Evolutionary conservation across 1,139 yeast genomes (phyloP).

Genomic region (Schwanniomyces etchellsii): DNA sequence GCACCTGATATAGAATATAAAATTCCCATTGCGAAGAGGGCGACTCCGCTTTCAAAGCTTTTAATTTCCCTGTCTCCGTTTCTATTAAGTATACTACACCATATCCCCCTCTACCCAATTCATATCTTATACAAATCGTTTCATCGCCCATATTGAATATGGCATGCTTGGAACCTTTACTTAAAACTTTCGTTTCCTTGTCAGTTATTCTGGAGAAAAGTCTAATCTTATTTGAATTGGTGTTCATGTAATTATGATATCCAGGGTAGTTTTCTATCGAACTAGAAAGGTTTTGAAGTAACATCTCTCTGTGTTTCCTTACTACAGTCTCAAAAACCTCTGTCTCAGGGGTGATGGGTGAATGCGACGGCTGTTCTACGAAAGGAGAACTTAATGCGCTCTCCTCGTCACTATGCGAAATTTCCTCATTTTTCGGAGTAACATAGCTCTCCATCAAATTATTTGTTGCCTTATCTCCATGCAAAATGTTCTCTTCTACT

Average conservation of each 20-base stretch:
- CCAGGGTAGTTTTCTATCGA: conserved; percentile 26
- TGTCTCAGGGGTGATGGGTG: conserved; percentile 16
- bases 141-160: conserved; percentile 48
- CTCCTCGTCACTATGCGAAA: conserved; percentile 16
- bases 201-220: conserved; percentile 31
- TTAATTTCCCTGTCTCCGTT: conserved; percentile 48
- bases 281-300: conserved; percentile 19
- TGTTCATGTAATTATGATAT: conserved; percentile 14
- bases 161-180: conserved; percentile 34
- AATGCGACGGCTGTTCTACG: conserved; percentile 21
- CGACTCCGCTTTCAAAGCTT: conserved; percentile 70
- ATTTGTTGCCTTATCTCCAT: not conserved
- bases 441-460: conserved; percentile 3
- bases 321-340: conserved; percentile 6
- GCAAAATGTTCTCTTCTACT: not conserved
- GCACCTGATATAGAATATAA: conserved; percentile 59
- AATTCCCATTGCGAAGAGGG: conserved; percentile 81
- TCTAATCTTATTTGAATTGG: conserved; percentile 22
- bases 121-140: conserved; percentile 50
- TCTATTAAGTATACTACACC: conserved; percentile 78
- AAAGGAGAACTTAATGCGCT: conserved; percentile 41
- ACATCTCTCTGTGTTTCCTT: conserved; percentile 15
- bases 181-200: conserved; percentile 20
- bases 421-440: conserved; percentile 25
- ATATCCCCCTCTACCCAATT: conserved; percentile 76